Evolutionary conservation across 2,329 filamentous ascomycete species (phyloP).

Genomic region (Colletotrichum chrysophilum): DNA sequence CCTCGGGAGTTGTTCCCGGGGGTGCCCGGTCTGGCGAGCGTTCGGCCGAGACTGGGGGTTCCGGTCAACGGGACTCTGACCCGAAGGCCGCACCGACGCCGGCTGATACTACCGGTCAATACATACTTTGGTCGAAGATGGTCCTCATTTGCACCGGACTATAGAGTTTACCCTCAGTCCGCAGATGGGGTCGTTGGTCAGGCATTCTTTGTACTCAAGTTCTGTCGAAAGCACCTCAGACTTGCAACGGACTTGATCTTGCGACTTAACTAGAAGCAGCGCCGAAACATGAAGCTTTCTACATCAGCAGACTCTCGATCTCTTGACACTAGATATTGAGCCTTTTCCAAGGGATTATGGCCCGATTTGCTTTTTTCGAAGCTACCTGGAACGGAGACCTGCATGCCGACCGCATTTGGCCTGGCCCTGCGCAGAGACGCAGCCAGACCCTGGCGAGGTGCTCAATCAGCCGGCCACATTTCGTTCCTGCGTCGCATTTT

Average conservation of each 20-base stretch:
- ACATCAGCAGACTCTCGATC: neutral
- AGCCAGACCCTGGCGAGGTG: neutral
- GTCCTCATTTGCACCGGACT: neutral
- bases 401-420: neutral
- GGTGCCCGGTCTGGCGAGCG: neutral
- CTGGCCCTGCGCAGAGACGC: neutral
- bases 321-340: neutral
- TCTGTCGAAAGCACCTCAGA: neutral
- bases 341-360: neutral
- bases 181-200: neutral
- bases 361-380: neutral
- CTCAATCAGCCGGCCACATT: neutral
- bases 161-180: neutral
- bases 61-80: neutral
- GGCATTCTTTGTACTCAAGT: neutral
- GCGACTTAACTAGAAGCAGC: neutral
- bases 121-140: neutral
- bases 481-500: slow-evolving; percentile 4
- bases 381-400: neutral
- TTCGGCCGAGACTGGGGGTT: neutral
- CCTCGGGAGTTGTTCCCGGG: neutral
- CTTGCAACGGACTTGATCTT: neutral
- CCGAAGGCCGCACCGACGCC: neutral
- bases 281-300: neutral
- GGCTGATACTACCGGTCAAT: neutral